Percentiles rank a stretch among this genome's conserved stretches.
phyloP scores from a whole-genome alignment of 2,329 filamentous ascomycete species.

The Venturia carpophila region DNA sequence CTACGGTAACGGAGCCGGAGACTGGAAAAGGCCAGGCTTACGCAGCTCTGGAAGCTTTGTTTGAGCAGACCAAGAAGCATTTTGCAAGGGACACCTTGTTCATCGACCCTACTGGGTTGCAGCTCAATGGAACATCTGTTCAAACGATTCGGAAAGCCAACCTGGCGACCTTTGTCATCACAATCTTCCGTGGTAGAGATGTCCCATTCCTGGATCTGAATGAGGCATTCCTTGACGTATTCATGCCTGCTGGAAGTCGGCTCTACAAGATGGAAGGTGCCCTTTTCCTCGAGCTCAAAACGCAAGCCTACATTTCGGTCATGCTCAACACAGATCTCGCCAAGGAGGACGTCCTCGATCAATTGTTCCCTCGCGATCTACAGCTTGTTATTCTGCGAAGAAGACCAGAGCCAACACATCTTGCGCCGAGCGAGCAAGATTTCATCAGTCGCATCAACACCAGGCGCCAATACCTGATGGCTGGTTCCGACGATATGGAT shows the following conservation, averaged over 20 bases:
- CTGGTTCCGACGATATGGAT: slow-evolving; percentile 41
- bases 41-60: slow-evolving; percentile 16
- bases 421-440: slow-evolving; percentile 52
- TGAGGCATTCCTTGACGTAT: slow-evolving; percentile 55
- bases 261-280: slow-evolving; percentile 53
- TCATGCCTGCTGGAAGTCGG: slow-evolving; percentile 51
- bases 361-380: slow-evolving; percentile 52
- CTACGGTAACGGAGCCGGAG: slow-evolving; percentile 7
- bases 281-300: slow-evolving; percentile 57
- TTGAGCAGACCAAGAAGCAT: slow-evolving; percentile 16
- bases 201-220: slow-evolving; percentile 58
- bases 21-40: slow-evolving; percentile 18
- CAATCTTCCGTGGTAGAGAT: slow-evolving; percentile 56
- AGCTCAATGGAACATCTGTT: background rate
- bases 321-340: slow-evolving; percentile 49
- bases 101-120: slow-evolving; percentile 3
- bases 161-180: slow-evolving; percentile 56
- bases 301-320: slow-evolving; percentile 57
- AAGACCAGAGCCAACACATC: slow-evolving; percentile 44
- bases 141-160: slow-evolving; percentile 50
- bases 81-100: slow-evolving; percentile 14
- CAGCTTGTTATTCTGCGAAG: slow-evolving; percentile 46
- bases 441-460: slow-evolving; percentile 49
- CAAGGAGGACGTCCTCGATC: slow-evolving; percentile 49
- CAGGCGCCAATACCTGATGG: slow-evolving; percentile 50